Base-by-base conservation (phyloP, 768 basidiomycete genomes). In the Suillus americanus region DNA sequence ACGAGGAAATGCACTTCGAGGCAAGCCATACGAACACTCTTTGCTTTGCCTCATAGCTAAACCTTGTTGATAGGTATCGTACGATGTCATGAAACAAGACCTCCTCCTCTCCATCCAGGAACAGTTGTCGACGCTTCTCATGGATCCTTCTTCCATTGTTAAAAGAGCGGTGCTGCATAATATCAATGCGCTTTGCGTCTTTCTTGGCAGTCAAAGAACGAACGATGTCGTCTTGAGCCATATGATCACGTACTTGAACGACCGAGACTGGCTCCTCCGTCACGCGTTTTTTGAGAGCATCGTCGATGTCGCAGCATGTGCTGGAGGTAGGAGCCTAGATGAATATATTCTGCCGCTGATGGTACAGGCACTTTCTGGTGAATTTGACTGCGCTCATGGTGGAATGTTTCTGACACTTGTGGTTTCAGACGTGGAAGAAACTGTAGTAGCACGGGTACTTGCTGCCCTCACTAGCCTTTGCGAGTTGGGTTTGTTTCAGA, bases 271-370 rank as follows among this genome's bases (percentile, higher is more conserved):
- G 97, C 77, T 91, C 18, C 77, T 99, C 60, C 85, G 97, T 2
- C 87, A 89, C 70, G 92, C 93, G 0, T 99, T 99, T 76, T 97
- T 98, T 71, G 95, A 97, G 73, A 92, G 92, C 65, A 94, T 97
- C 35, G 94, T 98, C 23, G 95, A 94, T 66, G 95, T 99, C 1
- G 96, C 96, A 6, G 92, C 92, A 0, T 97, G 94, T 78, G 94
- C 96, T 3, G 96, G 96, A 1, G 90, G 92, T 37, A 81, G 90
- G 64, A 96, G 94, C 68, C 73, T 99, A 69, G 97, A 99, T 72
- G 95, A 98, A 70, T 99, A 98, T 70, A 97, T 99, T 61, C 73
- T 97, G n/a, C 97, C 97, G 0, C 76, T 99, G 64, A 95, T 99
- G 94, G 86, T 95, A 5, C 96, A 98, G 70, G 95, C 96, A 0